Evolutionary conservation across 2,329 filamentous ascomycete genomes (phyloP).

Genomic region (Curvularia hawaiiensis): DNA sequence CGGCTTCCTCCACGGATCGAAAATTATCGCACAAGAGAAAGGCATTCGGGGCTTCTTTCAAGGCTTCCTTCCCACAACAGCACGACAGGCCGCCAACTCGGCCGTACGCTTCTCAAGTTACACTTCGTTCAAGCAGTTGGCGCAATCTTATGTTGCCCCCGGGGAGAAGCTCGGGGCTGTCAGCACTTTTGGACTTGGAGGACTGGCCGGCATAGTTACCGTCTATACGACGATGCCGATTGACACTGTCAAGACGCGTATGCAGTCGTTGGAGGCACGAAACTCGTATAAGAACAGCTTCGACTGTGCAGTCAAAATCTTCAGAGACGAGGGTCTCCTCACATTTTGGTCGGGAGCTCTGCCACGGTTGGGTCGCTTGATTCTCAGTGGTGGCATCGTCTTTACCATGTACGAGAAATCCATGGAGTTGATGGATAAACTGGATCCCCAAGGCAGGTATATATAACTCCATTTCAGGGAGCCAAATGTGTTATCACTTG

Average conservation of each 20-base stretch:
- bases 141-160: conserved; percentile 88
- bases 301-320: conserved; percentile 79
- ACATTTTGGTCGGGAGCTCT: conserved; percentile 95
- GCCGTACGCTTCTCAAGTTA: conserved; percentile 91
- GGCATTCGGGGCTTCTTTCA: conserved; percentile 95
- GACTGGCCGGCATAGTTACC: conserved; percentile 86
- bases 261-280: conserved; percentile 93
- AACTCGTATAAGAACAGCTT: conserved; percentile 85
- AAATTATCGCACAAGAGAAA: conserved; percentile 84
- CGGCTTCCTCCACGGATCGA: conserved; percentile 89
- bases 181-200: conserved; percentile 90
- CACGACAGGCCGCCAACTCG: conserved; percentile 91
- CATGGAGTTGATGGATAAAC: conserved; percentile 79
- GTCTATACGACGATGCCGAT: conserved; percentile 75
- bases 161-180: conserved; percentile 91
- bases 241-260: conserved; percentile 93
- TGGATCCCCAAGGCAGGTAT: conserved; percentile 85
- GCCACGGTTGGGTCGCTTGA: conserved; percentile 80
- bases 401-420: conserved; percentile 98
- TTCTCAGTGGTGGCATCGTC: conserved; percentile 93
- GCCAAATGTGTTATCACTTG: neutral
- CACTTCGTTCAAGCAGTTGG: conserved; percentile 86
- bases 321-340: conserved; percentile 84
- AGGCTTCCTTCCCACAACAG: conserved; percentile 93
- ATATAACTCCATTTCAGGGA: conserved; percentile 56